A percentile compares a stretch with the other conserved stretches of the same genome.
phyloP scores from a whole-genome alignment of 2,329 filamentous ascomycete genomes.

The Rhytidhysteron rufulum region DNA sequence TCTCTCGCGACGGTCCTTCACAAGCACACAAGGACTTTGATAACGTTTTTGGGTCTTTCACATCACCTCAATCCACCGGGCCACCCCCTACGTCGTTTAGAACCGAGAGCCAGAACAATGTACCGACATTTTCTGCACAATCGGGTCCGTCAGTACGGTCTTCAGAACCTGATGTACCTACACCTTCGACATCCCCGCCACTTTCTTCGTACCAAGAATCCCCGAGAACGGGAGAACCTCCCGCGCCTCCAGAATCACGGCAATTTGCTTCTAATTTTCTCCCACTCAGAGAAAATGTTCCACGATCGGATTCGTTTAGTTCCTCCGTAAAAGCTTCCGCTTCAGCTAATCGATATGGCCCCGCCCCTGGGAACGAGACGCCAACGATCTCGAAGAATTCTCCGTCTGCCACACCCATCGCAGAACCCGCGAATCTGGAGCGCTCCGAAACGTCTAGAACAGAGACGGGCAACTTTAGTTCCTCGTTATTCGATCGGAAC shows the following conservation, averaged over 20 bases:
- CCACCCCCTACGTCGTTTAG: conserved; percentile 60
- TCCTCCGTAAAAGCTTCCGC: conserved; percentile 77
- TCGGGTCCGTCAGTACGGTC: conserved; percentile 43
- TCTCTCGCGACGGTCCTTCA: conserved; percentile 36
- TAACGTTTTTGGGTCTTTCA: conserved; percentile 74
- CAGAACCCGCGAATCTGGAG: conserved; percentile 33
- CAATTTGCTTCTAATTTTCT: conserved; percentile 76
- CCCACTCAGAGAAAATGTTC: conserved; percentile 58
- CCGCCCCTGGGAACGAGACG: conserved; percentile 44
- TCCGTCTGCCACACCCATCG: conserved; percentile 50
- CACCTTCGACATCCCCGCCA: conserved; percentile 62
- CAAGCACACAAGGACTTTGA: conserved; percentile 57
- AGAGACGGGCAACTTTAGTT: conserved; percentile 32
- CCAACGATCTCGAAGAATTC: conserved; percentile 41
- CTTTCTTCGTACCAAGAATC: conserved; percentile 50
- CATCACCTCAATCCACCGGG: conserved; percentile 40
- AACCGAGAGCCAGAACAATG: conserved; percentile 41
- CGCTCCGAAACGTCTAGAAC: conserved; percentile 31
- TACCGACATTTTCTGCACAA: conserved; percentile 36
- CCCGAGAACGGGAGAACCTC: conserved; percentile 55
- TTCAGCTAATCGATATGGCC: conserved; percentile 62
- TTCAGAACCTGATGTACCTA: conserved; percentile 51
- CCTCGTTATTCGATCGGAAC: conserved; percentile 35
- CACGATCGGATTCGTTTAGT: conserved; percentile 62
- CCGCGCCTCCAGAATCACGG: conserved; percentile 66